Evolutionary conservation across 495 filamentous ascomycete genomes (phyloP), one percentile per base, ranked within the genome.

Genomic region (Darksidea phi): DNA sequence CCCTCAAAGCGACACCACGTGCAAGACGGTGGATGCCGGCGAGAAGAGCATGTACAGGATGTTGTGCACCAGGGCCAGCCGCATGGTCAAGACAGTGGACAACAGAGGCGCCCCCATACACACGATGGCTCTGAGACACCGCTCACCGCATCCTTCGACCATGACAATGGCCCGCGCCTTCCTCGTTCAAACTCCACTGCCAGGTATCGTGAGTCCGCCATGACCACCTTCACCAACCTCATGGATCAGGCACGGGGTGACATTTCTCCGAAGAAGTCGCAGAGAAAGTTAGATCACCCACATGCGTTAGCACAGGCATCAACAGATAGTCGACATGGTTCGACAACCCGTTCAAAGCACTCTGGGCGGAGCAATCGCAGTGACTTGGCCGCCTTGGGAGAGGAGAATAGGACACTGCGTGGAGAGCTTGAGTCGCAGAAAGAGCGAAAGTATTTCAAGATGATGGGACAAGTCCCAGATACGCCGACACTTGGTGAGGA

Each of bases 381-480:
- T 32, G 28, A 32, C 37, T 38, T 20, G 1, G 11, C 2, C 10
- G 38, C 61, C 18, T 28, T 5, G 11, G 38, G 47, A 0, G 43
- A 60, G 13, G 61, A 56, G 2, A 21, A 68, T 23, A 71, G 59
- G 25, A 73, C 69, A 11, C 20, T 32, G 12, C 51, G 71, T 28
- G 61, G 41, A n/a, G 43, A 23, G 21, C 66, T 72, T 46, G 72
- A 74, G 57, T 54, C 56, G n/a, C 59, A 53, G 6, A 43, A 23
- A 6, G 71, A 73, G 61, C 55, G 66, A 57, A 57, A 61, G 32
- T 26, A 64, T 23, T 63, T 67, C 23, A 69, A 69, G 47, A 56
- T 66, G 45, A 67, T 69, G 48, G 65, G 66, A 26, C 64, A 45
- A 46, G 51, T 43, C 23, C 68, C 57, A 6, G 38, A 28, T 28